These are phyloP conservation scores for Pochonia chlamydosporia DNA, from an alignment of 2,329 filamentous ascomycete species.

Conservation along the genomic window DNA sequence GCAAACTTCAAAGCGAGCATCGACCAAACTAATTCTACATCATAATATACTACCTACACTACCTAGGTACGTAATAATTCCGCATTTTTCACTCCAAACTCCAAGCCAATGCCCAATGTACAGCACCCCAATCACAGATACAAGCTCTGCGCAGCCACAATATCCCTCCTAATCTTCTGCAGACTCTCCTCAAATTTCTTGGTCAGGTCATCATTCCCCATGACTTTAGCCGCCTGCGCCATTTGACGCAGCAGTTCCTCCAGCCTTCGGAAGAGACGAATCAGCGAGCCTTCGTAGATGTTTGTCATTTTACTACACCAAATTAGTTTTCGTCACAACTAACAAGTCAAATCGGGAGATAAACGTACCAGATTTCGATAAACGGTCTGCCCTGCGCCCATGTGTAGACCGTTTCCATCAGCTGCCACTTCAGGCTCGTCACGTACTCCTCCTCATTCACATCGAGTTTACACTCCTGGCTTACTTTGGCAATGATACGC, in stretches of 20 bases:
- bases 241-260: slow-evolving; percentile 94
- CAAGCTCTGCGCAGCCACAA: slow-evolving; percentile 89
- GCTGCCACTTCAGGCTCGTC: slow-evolving; percentile 81
- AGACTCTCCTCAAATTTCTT: slow-evolving; percentile 86
- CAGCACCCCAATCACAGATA: slow-evolving; percentile 57
- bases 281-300: slow-evolving; percentile 92
- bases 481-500: slow-evolving; percentile 84
- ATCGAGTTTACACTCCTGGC: slow-evolving; percentile 86
- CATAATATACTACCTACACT: too few species aligned
- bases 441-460: slow-evolving; percentile 96
- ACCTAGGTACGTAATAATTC: too few species aligned
- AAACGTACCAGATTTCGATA: slow-evolving; percentile 84
- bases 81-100: slow-evolving; percentile 6
- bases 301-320: slow-evolving; percentile 89
- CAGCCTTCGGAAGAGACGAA: slow-evolving; percentile 89
- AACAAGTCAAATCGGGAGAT: background rate
- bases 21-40: too few species aligned
- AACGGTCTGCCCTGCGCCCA: slow-evolving; percentile 92
- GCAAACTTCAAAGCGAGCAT: too few species aligned
- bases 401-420: slow-evolving; percentile 92
- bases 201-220: slow-evolving; percentile 93
- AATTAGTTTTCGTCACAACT: background rate
- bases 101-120: background rate
- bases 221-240: slow-evolving; percentile 91
- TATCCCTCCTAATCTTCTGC: slow-evolving; percentile 81